These are phyloP conservation scores for Cyclocybe aegerita DNA, from an alignment of 768 basidiomycete genomes.

Conservation along the genomic window DNA sequence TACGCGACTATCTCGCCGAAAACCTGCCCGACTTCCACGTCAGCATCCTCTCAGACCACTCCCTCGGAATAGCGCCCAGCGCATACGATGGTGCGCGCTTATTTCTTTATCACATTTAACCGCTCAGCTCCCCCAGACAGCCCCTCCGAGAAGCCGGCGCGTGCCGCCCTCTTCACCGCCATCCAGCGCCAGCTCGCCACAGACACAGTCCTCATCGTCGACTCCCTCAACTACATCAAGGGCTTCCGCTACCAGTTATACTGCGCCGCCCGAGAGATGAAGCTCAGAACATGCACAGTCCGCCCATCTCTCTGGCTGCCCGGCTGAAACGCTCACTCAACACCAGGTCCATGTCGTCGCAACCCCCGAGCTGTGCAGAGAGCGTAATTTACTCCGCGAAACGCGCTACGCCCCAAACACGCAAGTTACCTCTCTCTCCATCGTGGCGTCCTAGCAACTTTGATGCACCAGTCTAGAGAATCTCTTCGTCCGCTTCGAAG, in stretches of 20 bases:
- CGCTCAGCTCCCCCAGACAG: conserved; percentile 48
- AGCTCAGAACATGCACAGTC: conserved; percentile 87
- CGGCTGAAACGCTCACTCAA: background rate
- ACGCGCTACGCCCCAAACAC: conserved; percentile 57
- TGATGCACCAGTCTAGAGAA: conserved; percentile 67
- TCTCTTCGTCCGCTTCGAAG: conserved; percentile 87
- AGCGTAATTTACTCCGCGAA: conserved; percentile 65
- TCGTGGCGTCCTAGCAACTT: conserved; percentile 1
- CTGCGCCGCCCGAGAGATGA: conserved; percentile 89
- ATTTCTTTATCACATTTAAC: background rate
- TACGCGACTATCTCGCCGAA: conserved; percentile 55
- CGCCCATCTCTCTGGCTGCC: conserved; percentile 12
- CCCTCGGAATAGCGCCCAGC: conserved; percentile 57
- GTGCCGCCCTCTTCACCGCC: conserved; percentile 80
- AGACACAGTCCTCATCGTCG: conserved; percentile 84
- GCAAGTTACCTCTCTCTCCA: conserved; percentile 42
- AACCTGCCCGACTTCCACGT: conserved; percentile 50
- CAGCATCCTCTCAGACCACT: conserved; percentile 71
- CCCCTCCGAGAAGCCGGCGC: conserved; percentile 83
- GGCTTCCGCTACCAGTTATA: conserved; percentile 98
- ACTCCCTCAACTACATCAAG: conserved; percentile 96
- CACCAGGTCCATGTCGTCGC: conserved; percentile 73
- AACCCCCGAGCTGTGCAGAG: conserved; percentile 69
- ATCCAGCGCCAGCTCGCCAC: conserved; percentile 70
- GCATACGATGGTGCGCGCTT: conserved; percentile 69